A percentile compares a stretch with the other conserved stretches of the same genome.
These are phyloP conservation scores for Cupressus sempervirens DNA, from an alignment of 75 land plant species.

Conservation along the genomic window DNA sequence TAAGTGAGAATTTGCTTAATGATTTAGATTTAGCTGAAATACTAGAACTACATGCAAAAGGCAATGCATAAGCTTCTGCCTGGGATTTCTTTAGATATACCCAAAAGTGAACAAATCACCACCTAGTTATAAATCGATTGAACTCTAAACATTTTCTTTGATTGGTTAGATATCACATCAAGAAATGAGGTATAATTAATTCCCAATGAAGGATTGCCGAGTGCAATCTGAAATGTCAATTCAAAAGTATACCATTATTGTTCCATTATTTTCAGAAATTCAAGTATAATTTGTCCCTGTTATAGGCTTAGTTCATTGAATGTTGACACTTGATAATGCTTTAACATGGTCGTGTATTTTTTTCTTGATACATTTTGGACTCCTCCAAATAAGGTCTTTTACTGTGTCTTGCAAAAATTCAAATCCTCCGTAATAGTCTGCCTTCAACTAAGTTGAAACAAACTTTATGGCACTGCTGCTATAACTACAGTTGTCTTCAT, in stretches of 20 bases:
- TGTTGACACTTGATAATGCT: slow-evolving; percentile 6
- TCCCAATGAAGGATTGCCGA: not conserved
- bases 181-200: slow-evolving; percentile 2
- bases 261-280: too few relatives aligned
- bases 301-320: not conserved
- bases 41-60: slow-evolving; percentile 4
- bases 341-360: slow-evolving; percentile 16
- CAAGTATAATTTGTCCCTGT: not conserved
- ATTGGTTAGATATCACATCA: not conserved
- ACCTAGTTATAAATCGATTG: not conserved
- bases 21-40: not conserved
- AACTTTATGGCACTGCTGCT: slow-evolving; percentile 41
- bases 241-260: too few relatives aligned
- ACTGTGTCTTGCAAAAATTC: slow-evolving; percentile 49
- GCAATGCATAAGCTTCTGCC: not conserved
- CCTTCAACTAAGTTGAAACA: slow-evolving; percentile 65
- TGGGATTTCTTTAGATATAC: not conserved
- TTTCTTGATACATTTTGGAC: slow-evolving; percentile 30
- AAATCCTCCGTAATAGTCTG: slow-evolving; percentile 52
- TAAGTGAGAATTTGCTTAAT: not conserved
- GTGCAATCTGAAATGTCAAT: too few relatives aligned
- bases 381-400: slow-evolving; percentile 36
- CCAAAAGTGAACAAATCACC: slow-evolving; percentile 3
- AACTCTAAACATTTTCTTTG: not conserved
- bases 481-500: slow-evolving; percentile 69